phyloP scores from a whole-genome alignment of 2,329 filamentous ascomycete genomes.

The Alternaria hordeiaustralica region DNA sequence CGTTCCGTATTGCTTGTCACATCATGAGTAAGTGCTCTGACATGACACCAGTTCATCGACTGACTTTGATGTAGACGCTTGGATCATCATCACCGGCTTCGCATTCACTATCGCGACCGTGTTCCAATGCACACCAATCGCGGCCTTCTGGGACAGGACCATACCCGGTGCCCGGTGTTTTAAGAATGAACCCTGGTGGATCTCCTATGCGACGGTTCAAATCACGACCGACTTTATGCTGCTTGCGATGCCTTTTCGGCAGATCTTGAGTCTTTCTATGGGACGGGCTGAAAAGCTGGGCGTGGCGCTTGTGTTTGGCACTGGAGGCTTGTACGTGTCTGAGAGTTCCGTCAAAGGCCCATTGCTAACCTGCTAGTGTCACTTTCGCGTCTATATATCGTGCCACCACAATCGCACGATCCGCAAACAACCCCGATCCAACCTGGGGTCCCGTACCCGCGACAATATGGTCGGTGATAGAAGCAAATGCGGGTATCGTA shows the following conservation, averaged over 20 bases:
- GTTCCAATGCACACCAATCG: conserved; percentile 43
- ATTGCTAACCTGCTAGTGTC: conserved; percentile 21
- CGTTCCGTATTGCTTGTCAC: conserved; percentile 35
- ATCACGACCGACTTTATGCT: conserved; percentile 29
- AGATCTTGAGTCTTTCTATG: conserved; percentile 28
- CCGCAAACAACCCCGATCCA: conserved; percentile 29
- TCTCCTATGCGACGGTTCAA: conserved; percentile 30
- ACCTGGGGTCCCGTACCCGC: conserved; percentile 32
- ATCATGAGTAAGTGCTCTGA: conserved; percentile 22
- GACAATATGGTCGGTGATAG: conserved; percentile 33
- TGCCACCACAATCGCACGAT: conserved; percentile 32
- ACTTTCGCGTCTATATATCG: conserved; percentile 35
- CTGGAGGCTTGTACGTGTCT: conserved; percentile 27
- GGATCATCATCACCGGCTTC: conserved; percentile 42
- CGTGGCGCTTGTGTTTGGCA: conserved; percentile 30
- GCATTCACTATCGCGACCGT: conserved; percentile 40
- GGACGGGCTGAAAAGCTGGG: conserved; percentile 28
- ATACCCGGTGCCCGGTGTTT: conserved; percentile 39
- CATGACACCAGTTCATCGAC: background rate
- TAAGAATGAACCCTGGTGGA: conserved; percentile 34
- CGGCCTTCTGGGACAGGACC: conserved; percentile 39
- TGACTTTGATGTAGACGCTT: conserved; percentile 7
- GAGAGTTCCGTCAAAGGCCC: background rate
- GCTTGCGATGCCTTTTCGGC: conserved; percentile 25
- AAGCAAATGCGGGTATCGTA: conserved; percentile 34